These are phyloP conservation scores for Colletotrichum kahawae DNA, from an alignment of 2,329 filamentous ascomycete species.

Conservation along the genomic window DNA sequence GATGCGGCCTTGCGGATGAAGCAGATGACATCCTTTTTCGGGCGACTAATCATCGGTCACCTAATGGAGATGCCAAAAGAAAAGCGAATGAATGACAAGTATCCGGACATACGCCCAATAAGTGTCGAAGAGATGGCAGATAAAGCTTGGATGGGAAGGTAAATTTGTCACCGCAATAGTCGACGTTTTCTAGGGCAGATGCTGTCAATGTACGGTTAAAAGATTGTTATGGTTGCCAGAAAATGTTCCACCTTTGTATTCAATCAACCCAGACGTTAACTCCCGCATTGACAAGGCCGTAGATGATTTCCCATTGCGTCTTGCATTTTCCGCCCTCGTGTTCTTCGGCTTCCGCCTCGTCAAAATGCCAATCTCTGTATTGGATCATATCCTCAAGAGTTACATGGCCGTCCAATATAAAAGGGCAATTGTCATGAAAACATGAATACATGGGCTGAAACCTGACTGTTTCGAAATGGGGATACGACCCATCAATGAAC, in stretches of 20 bases:
- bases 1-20: neutral
- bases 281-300: neutral
- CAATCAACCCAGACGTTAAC: neutral
- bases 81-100: neutral
- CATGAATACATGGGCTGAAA: neutral
- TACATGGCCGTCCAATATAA: neutral
- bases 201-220: neutral
- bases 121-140: neutral
- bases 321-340: neutral
- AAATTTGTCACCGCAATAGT: neutral
- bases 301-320: neutral
- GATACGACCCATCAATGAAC: neutral
- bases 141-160: neutral
- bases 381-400: neutral
- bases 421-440: neutral
- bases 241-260: neutral
- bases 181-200: accelerated
- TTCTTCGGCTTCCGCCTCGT: neutral
- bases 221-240: accelerated
- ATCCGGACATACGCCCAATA: neutral
- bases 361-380: neutral
- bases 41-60: neutral
- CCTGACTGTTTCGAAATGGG: neutral
- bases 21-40: neutral
- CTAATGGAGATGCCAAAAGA: neutral